phyloP scores from a whole-genome alignment of 305 asterid species.

The Fraxinus ornus region DNA sequence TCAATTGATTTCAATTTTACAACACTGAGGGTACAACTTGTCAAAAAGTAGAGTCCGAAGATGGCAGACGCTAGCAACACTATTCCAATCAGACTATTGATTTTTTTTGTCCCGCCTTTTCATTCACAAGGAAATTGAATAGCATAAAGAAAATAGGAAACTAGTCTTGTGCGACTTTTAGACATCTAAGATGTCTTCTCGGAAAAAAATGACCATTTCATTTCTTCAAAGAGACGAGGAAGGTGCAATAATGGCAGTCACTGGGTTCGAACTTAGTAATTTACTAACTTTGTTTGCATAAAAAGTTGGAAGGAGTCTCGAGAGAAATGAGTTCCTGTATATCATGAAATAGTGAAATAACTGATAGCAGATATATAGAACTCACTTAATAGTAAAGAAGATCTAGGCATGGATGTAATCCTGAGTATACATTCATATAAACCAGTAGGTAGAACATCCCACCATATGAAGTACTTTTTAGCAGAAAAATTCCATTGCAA shows the following conservation, averaged over 20 bases:
- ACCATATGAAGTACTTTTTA: neutral
- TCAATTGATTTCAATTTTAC: neutral
- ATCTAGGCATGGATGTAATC: neutral
- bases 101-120: too few species aligned
- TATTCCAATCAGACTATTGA: neutral
- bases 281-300: neutral
- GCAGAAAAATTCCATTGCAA: neutral
- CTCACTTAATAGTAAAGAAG: neutral
- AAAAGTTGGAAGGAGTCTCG: neutral
- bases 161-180: neutral
- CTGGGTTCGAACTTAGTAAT: neutral
- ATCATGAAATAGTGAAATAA: neutral
- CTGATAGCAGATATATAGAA: neutral
- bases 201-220: neutral
- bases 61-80: neutral
- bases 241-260: neutral
- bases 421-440: neutral
- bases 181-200: neutral
- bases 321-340: too few species aligned
- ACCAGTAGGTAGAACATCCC: neutral
- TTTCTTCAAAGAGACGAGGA: neutral
- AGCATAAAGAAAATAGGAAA: too few species aligned
- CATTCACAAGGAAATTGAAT: too few species aligned
- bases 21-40: neutral
- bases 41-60: neutral